Percentiles rank a stretch among this genome's conserved stretches.
Conservation (phyloP, 78 protist species). For the Dictyostelium discoideum region dicty_2.7 NC_007089.4:83501-84000, state of each 20-base stretch:
- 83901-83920: slow-evolving; percentile 16
- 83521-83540: slow-evolving; percentile 11
- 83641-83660: slow-evolving; percentile 53
- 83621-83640: slow-evolving; percentile 34
- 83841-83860: slow-evolving; percentile 42
- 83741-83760: slow-evolving; percentile 52
- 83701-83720: slow-evolving; percentile 23
- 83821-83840: slow-evolving; percentile 43
- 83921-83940: background rate
- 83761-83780: slow-evolving; percentile 1
- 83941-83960: background rate
- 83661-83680: slow-evolving; percentile 62
- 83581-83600: slow-evolving; percentile 18
- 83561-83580: background rate
- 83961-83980: background rate
- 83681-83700: slow-evolving; percentile 56
- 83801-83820: slow-evolving; percentile 49
- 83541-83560: background rate
- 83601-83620: slow-evolving; percentile 30
- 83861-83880: background rate
- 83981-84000: background rate
- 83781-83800: slow-evolving; percentile 10
- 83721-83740: slow-evolving; percentile 47
- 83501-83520: slow-evolving; percentile 54
- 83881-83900: slow-evolving; percentile 38